Evolutionary conservation across 345 rosid species (phyloP), one percentile per base, ranked within the genome.

Genomic region (Linum usitatissimum): DNA sequence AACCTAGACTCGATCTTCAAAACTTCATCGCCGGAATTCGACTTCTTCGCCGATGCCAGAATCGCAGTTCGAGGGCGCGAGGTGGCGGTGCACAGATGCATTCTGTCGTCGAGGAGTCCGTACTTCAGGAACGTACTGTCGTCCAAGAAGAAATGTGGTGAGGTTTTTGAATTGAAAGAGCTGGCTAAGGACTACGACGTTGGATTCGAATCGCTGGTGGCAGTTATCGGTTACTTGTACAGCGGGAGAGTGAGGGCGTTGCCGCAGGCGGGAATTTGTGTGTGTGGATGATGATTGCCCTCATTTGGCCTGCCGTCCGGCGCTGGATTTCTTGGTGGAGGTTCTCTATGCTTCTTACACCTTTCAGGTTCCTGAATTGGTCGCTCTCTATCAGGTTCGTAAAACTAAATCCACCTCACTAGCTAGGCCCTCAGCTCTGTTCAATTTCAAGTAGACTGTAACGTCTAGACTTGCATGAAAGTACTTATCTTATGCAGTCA

Each of bases 231-330:
- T 3, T 91, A 85, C 23, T 66, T 86, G 28, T 91, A 91, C 63
- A 79, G 71, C 66, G 97, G 97, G 42, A 86, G 74, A 73, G 83
- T 80, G 51, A 84, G 70, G 62, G 74, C 81, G 18, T 80, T 76
- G 53, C 79, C 85, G 0, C 66, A 62, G 19, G 83, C 64, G 19
- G 83, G 65, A 4, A 80, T 78, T 45, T 77, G 83, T 61, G 74
- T 61, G 97, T 62, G 84, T 81, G 3, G 97, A 91, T 74, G 79
- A 81, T 15, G 73, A 68, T 31, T 88, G 94, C 71, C 71, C 79
- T 55, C 97, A 91, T 73, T 70, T 76, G 72, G 86, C 81, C 31
- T 91, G 96, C 55, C 66, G 91, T 8, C 91, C 97, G 3, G 81
- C 79, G 0, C 77, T 87, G 17, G 86, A 84, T 62, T 81, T 83